These are phyloP conservation scores for Rhytidiadelphus loreus DNA, from an alignment of 225 moss, liverwort and hornwort genomes.

Conservation along the genomic window DNA sequence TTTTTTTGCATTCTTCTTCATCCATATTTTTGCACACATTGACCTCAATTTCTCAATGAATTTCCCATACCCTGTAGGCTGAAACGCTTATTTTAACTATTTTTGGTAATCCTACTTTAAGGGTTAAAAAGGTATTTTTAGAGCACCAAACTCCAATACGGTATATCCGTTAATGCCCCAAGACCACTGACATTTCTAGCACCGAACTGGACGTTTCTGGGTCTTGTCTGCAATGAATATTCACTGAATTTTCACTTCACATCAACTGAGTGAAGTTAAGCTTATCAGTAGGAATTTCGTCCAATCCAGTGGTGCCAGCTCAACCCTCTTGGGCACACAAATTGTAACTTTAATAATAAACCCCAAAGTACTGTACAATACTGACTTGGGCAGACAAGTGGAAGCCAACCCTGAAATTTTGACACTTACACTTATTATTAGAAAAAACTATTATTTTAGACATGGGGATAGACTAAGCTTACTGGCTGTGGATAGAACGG, in stretches of 20 bases:
- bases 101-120: too few species aligned
- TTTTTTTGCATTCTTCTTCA: too few species aligned
- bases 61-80: too few species aligned
- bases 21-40: too few species aligned
- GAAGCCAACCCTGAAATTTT: not conserved
- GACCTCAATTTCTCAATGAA: too few species aligned
- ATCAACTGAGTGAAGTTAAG: not conserved
- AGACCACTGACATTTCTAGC: not conserved
- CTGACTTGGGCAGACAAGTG: not conserved
- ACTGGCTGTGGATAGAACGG: not conserved
- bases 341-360: too few species aligned
- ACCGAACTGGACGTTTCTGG: not conserved
- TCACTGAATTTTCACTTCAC: not conserved
- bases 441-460: not conserved
- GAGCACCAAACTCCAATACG: not conserved
- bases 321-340: fast-evolving
- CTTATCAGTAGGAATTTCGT: not conserved
- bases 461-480: too few species aligned
- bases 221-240: not conserved
- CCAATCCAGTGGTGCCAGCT: not conserved
- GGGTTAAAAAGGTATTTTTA: not conserved
- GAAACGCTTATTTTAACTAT: too few species aligned
- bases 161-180: not conserved
- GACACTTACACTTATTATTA: too few species aligned
- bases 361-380: too few species aligned